Conservation (phyloP, 2,329 filamentous ascomycete species). For the Botryotinia calthae region DNA sequence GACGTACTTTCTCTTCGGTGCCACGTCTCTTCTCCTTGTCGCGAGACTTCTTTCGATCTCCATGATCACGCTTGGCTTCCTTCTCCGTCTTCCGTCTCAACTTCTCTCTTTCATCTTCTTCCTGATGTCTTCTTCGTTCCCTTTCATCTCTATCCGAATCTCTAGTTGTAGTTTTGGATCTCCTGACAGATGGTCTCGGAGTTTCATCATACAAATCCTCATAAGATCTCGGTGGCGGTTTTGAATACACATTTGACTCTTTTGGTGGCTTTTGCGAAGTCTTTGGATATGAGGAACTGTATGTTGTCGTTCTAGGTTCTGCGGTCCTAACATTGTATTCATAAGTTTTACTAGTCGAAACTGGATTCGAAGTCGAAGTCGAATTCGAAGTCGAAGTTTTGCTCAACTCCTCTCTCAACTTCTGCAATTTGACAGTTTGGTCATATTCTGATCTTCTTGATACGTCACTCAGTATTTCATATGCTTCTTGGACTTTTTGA, state of each 20-base stretch:
- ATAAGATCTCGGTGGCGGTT: conserved; percentile 41
- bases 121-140: conserved; percentile 36
- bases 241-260: conserved; percentile 35
- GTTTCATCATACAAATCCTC: conserved; percentile 52
- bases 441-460: conserved; percentile 73
- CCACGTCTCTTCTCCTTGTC: conserved; percentile 44
- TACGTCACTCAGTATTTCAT: conserved; percentile 84
- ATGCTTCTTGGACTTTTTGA: conserved; percentile 87
- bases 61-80: conserved; percentile 35
- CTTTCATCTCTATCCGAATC: conserved; percentile 37
- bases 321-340: conserved; percentile 49
- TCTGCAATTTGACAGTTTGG: conserved; percentile 65
- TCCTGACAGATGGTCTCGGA: conserved; percentile 38
- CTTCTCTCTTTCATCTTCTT: conserved; percentile 36
- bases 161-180: conserved; percentile 34
- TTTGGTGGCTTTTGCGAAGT: conserved; percentile 21
- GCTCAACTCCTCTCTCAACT: conserved; percentile 52
- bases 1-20: conserved; percentile 35
- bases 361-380: conserved; percentile 34
- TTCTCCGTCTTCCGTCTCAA: conserved; percentile 36
- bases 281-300: conserved; percentile 19
- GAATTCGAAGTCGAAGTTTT: conserved; percentile 25
- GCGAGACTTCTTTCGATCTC: conserved; percentile 37
- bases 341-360: conserved; percentile 41
- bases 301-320: conserved; percentile 44